Base-by-base conservation (phyloP, 495 filamentous ascomycete genomes). In the Penicillium herquei region DNA sequence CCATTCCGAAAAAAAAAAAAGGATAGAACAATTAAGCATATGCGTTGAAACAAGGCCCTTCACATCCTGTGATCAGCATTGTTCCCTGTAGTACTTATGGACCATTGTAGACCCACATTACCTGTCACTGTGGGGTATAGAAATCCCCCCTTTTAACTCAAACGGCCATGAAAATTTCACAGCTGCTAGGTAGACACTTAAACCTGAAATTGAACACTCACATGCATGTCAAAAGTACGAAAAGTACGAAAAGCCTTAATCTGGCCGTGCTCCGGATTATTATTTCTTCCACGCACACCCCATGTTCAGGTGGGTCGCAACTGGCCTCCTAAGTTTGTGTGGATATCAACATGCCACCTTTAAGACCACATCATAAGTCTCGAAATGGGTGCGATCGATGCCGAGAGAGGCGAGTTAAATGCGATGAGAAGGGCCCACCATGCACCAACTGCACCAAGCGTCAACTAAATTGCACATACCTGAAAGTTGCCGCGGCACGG, bases 361-460 rank as follows among this genome's bases (percentile, higher is more conserved):
- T 46, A 26, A 46, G 43, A 46, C 43, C 43, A 13, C 43, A 46
- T 13, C 18, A 7, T 0, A 46, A 46, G 30, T 46, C 43, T 32
- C 43, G 43, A 31, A 46, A 46, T 32, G 43, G 43, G 12, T 46
- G 43, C 14, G 43, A 46, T n/a, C 43, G 26, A n/a, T 46, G 43
- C 26, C 43, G 43, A 18, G 43, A 46, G n/a, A 46, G 43, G 43
- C 43, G 43, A 26, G 43, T 46, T 26, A 46, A 46, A 8, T 79
- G 75, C 55, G 74, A 77, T 53, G 73, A 79, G 61, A 62, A 62
- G 56, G 72, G 72, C n/a, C 73, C 76, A 12, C 75, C 72, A 13
- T 78, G 76, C 54, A 66, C 73, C 40, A 76, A 75, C 58, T 78
- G 76, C 57, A 66, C 63, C 16, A 70, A 69, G 3, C 67, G 76